phyloP scores from a whole-genome alignment of 1,284 basidiomycete species.

The Pseudozyma sp. region DNA sequence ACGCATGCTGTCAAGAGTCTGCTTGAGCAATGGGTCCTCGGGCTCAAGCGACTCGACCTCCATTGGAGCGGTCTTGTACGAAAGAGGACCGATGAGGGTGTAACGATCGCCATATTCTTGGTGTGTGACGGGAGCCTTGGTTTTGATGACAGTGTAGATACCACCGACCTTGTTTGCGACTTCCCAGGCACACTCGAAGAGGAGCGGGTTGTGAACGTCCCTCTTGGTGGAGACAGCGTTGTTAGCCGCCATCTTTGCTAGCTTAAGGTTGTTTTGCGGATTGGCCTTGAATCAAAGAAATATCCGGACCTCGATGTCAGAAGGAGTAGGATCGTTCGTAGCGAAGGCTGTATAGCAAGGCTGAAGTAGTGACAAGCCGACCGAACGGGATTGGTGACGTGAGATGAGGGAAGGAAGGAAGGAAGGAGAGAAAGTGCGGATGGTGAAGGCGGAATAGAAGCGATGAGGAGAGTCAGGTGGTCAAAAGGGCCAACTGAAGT shows the following conservation, averaged over 20 bases:
- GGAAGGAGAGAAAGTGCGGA: not conserved
- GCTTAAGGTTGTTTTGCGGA: constrained; percentile 1
- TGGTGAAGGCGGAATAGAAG: not conserved
- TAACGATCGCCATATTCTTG: constrained; percentile 77
- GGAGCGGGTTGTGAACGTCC: constrained; percentile 62
- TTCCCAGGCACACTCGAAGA: constrained; percentile 67
- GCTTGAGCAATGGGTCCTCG: constrained; percentile 55
- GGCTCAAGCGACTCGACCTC: constrained; percentile 96
- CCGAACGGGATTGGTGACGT: not conserved
- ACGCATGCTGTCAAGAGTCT: constrained; percentile 63
- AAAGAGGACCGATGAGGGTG: constrained; percentile 90
- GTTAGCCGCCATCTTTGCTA: constrained; percentile 26
- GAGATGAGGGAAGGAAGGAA: not conserved
- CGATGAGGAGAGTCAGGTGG: not conserved
- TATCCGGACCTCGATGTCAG: not conserved
- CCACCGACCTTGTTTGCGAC: constrained; percentile 79
- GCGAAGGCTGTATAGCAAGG: not conserved
- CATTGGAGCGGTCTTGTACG: constrained; percentile 97
- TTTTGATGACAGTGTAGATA: constrained; percentile 99
- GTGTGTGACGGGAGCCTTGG: constrained; percentile 96
- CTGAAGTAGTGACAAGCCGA: not conserved
- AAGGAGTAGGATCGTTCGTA: not conserved
- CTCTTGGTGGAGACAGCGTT: constrained; percentile 30
- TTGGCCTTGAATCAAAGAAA: not conserved
- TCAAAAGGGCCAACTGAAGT: not conserved